Evolutionary conservation across 441 rosid species (phyloP).

Genomic region (Aleurites moluccanus): DNA sequence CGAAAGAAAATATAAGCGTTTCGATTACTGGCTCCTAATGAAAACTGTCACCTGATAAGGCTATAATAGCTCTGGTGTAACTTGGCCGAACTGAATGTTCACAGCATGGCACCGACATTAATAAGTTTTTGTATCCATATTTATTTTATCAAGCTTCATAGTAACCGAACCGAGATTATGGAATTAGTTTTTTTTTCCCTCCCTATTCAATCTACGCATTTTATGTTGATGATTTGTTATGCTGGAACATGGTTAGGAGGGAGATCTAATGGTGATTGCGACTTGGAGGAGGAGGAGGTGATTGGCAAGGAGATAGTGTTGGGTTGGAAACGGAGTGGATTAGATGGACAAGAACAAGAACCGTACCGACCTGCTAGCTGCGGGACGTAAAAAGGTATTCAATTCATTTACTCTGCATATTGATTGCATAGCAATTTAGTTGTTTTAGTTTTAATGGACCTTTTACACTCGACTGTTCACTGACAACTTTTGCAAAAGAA

Average conservation of each 20-base stretch:
- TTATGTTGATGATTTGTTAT: not conserved
- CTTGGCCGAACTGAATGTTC: slow-evolving; percentile 1
- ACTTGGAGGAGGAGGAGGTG: slow-evolving; percentile 35
- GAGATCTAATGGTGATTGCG: slow-evolving; percentile 39
- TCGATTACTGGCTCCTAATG: not conserved
- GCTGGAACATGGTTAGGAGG: slow-evolving; percentile 26
- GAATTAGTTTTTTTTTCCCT: not conserved
- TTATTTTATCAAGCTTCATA: not conserved
- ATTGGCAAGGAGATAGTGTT: slow-evolving; percentile 23
- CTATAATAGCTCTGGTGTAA: not conserved
- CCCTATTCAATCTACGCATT: not conserved
- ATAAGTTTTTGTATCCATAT: not conserved
- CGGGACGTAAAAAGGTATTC: slow-evolving; percentile 91
- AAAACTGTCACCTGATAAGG: not conserved
- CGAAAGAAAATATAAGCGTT: not conserved
- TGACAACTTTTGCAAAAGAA: not conserved
- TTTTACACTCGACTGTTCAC: not conserved
- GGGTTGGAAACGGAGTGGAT: slow-evolving; percentile 38
- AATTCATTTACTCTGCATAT: slow-evolving; percentile 4
- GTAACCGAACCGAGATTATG: too few species aligned
- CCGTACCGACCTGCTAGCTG: slow-evolving; percentile 88
- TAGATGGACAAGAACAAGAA: slow-evolving; percentile 93
- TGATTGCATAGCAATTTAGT: not conserved
- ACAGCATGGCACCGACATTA: not conserved
- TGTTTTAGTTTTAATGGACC: not conserved